Conservation (phyloP, 495 filamentous ascomycete species). For the Neurospora terricola region DNA sequence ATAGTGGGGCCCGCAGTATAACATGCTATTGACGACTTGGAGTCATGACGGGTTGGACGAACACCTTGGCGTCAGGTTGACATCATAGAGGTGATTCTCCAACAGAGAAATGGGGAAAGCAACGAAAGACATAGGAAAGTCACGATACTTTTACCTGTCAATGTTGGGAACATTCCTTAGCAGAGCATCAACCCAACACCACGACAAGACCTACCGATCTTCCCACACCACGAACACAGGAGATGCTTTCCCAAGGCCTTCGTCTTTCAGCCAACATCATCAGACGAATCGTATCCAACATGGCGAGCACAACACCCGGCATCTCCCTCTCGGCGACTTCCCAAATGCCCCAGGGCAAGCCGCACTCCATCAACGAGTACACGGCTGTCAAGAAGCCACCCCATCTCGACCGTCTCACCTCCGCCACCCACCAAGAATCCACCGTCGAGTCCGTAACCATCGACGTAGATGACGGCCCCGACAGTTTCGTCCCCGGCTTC, state of each 20-base stretch:
- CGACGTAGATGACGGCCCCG: conserved; percentile 7
- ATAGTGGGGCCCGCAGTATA: background rate
- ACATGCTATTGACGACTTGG: background rate
- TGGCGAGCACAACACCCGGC: background rate
- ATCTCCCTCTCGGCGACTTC: background rate
- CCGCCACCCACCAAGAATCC: background rate
- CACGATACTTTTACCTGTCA: background rate
- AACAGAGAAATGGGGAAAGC: background rate
- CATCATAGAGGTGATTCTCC: background rate
- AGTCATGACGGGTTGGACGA: background rate
- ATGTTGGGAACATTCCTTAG: background rate
- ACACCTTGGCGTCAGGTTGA: background rate
- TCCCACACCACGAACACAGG: background rate
- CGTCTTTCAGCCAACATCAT: background rate
- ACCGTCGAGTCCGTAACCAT: conserved; percentile 7
- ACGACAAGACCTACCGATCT: background rate
- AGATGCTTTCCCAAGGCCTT: background rate
- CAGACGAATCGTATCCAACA: background rate
- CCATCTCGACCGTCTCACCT: conserved; percentile 9
- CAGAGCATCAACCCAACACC: background rate
- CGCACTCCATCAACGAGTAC: conserved; percentile 10
- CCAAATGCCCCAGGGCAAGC: background rate
- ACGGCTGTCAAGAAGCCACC: conserved; percentile 2
- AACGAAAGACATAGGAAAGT: background rate
- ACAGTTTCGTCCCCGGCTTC: conserved; percentile 13